Evolutionary conservation across 2,329 filamentous ascomycete genomes (phyloP).

Genomic region (Plenodomus lindquistii): DNA sequence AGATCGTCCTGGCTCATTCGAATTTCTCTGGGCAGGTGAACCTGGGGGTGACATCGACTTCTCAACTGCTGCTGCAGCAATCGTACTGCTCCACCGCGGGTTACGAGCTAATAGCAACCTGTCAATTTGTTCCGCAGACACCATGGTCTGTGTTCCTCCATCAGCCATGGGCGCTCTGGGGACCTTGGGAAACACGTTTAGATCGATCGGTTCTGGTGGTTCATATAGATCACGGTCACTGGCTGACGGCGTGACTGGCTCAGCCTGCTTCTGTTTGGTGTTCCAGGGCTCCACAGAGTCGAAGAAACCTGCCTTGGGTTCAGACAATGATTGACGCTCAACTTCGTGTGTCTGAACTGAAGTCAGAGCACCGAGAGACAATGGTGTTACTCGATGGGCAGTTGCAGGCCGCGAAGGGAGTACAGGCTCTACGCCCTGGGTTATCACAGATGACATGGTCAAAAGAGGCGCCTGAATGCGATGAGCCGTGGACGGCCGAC

Average conservation of each 20-base stretch:
- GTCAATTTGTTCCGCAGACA: conserved; percentile 83
- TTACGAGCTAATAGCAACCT: conserved; percentile 66
- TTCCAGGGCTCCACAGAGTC: conserved; percentile 50
- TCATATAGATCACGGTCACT: conserved; percentile 19
- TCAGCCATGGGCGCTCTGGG: conserved; percentile 58
- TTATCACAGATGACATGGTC: conserved; percentile 30
- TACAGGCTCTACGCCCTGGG: conserved; percentile 35
- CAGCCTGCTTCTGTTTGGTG: conserved; percentile 39
- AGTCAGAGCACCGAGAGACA: conserved; percentile 13
- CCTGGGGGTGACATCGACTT: conserved; percentile 37
- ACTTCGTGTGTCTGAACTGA: conserved; percentile 17
- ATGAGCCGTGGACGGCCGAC: conserved; percentile 36
- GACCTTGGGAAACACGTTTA: conserved; percentile 29
- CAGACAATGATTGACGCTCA: conserved; percentile 25
- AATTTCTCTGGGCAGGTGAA: conserved; percentile 39
- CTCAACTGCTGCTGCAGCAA: conserved; percentile 35
- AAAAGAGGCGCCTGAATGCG: conserved; percentile 20
- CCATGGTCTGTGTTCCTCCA: conserved; percentile 77
- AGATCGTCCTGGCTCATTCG: conserved; percentile 33
- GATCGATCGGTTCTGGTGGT: conserved; percentile 29
- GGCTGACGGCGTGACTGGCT: conserved; percentile 3
- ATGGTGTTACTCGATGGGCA: conserved; percentile 27
- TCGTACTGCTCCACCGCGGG: conserved; percentile 30
- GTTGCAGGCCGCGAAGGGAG: conserved; percentile 34
- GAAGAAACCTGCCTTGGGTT: conserved; percentile 45